phyloP scores from a whole-genome alignment of 495 filamentous ascomycete species.

The Chlorociboria aeruginascens region DNA sequence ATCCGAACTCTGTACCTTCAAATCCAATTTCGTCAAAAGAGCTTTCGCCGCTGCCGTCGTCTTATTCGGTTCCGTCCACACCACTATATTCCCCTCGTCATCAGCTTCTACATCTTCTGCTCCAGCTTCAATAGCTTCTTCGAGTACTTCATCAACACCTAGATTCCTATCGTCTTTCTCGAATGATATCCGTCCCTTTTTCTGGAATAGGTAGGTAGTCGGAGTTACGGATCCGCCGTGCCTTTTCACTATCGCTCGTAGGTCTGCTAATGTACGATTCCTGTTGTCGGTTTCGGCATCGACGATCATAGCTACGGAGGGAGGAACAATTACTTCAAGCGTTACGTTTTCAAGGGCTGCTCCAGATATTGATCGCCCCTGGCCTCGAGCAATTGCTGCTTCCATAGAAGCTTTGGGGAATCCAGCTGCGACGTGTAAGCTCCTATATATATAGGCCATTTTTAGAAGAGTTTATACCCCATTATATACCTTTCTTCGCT shows the following conservation, averaged over 20 bases:
- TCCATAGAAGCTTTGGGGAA: slow-evolving; percentile 80
- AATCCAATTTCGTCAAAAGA: slow-evolving; percentile 41
- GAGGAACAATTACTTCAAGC: slow-evolving; percentile 73
- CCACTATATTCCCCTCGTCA: slow-evolving; percentile 53
- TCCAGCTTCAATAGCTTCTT: slow-evolving; percentile 75
- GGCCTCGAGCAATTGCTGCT: slow-evolving; percentile 71
- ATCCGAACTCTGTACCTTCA: slow-evolving; percentile 57
- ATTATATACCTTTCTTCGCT: slow-evolving; percentile 62
- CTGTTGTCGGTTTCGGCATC: slow-evolving; percentile 71
- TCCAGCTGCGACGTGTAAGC: slow-evolving; percentile 34
- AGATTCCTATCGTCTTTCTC: slow-evolving; percentile 44
- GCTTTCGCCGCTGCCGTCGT: slow-evolving; percentile 53
- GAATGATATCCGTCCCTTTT: slow-evolving; percentile 59
- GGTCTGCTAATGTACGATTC: slow-evolving; percentile 54
- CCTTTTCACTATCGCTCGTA: slow-evolving; percentile 56
- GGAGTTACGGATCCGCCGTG: slow-evolving; percentile 55
- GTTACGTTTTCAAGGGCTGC: slow-evolving; percentile 59
- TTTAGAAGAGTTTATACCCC: slow-evolving; percentile 2
- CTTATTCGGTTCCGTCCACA: slow-evolving; percentile 62
- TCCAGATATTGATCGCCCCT: slow-evolving; percentile 64
- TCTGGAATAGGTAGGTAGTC: slow-evolving; percentile 74
- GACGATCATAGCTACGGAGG: slow-evolving; percentile 66
- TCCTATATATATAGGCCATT: background rate
- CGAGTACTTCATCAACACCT: slow-evolving; percentile 63
- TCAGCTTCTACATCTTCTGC: slow-evolving; percentile 69